phyloP scores from a whole-genome alignment of 768 basidiomycete species.

The Fistulinella prunicolor region DNA sequence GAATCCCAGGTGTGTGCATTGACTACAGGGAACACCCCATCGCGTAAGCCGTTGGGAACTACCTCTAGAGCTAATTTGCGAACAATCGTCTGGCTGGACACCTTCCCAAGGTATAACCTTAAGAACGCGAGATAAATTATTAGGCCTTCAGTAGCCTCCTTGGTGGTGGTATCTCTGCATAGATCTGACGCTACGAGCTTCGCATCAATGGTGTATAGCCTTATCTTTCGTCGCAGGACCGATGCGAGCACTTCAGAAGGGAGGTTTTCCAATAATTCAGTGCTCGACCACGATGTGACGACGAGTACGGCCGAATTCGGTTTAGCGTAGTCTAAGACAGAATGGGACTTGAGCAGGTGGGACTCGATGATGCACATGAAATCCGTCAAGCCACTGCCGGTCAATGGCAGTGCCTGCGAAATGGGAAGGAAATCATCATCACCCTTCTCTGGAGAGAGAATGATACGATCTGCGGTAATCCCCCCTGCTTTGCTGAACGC shows the following conservation, averaged over 20 bases:
- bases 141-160: slow-evolving; percentile 50
- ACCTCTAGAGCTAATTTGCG: slow-evolving; percentile 47
- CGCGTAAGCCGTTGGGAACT: slow-evolving; percentile 46
- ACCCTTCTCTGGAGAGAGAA: slow-evolving; percentile 52
- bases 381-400: slow-evolving; percentile 52
- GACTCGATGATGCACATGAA: slow-evolving; percentile 77
- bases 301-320: slow-evolving; percentile 69
- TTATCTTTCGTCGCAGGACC: slow-evolving; percentile 49
- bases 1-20: slow-evolving; percentile 63
- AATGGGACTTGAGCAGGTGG: slow-evolving; percentile 73
- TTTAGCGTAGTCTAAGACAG: slow-evolving; percentile 65
- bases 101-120: slow-evolving; percentile 71
- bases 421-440: slow-evolving; percentile 47
- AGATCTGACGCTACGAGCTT: slow-evolving; percentile 44
- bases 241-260: slow-evolving; percentile 43
- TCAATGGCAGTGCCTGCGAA: slow-evolving; percentile 55
- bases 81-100: slow-evolving; percentile 53
- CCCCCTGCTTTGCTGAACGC: slow-evolving; percentile 72
- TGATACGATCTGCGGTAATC: slow-evolving; percentile 61
- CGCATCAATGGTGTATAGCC: slow-evolving; percentile 58
- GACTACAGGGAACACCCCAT: slow-evolving; percentile 44
- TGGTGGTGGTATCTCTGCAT: slow-evolving; percentile 28
- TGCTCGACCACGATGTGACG: slow-evolving; percentile 67
- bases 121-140: slow-evolving; percentile 79
- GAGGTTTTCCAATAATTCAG: slow-evolving; percentile 72